Conservation (phyloP, 2,329 filamentous ascomycete genomes). For the Cladophialophora yegresii region DNA sequence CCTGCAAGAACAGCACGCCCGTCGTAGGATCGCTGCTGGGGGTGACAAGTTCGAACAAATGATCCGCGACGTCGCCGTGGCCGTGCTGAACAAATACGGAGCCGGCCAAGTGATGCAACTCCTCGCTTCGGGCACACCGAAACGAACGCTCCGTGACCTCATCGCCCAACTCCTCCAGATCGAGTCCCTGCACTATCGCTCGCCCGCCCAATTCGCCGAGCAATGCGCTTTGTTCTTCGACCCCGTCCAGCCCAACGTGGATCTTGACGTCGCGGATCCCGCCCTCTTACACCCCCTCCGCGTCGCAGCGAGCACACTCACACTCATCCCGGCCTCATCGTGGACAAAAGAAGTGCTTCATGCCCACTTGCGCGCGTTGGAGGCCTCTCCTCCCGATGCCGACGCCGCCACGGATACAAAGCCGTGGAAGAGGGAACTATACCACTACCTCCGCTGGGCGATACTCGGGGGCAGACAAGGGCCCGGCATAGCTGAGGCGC, state of each 20-base stretch:
- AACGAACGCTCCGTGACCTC: conserved; percentile 49
- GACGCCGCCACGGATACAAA: conserved; percentile 2
- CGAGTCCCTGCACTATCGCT: conserved; percentile 56
- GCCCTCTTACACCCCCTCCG: conserved; percentile 43
- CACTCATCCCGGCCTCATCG: conserved; percentile 45
- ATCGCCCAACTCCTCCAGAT: conserved; percentile 54
- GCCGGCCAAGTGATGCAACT: conserved; percentile 26
- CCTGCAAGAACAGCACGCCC: conserved; percentile 72
- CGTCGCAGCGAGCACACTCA: conserved; percentile 48
- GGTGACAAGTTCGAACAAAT: conserved; percentile 48
- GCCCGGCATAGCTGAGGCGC: conserved; percentile 55
- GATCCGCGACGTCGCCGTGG: conserved; percentile 39
- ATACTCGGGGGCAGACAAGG: conserved; percentile 57
- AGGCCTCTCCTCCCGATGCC: conserved; percentile 12
- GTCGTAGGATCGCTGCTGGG: conserved; percentile 49
- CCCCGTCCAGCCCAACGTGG: conserved; percentile 37
- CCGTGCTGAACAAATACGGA: conserved; percentile 32
- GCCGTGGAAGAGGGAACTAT: conserved; percentile 48
- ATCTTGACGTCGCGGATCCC: conserved; percentile 28
- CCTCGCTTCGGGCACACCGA: conserved; percentile 2
- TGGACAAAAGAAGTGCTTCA: conserved; percentile 47
- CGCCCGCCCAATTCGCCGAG: conserved; percentile 56
- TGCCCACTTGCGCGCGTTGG: conserved; percentile 41
- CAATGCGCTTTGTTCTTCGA: conserved; percentile 63
- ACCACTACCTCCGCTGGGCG: conserved; percentile 60